Evolutionary conservation across 805 yeast genomes (phyloP).

Genomic region (Lachancea waltii): DNA sequence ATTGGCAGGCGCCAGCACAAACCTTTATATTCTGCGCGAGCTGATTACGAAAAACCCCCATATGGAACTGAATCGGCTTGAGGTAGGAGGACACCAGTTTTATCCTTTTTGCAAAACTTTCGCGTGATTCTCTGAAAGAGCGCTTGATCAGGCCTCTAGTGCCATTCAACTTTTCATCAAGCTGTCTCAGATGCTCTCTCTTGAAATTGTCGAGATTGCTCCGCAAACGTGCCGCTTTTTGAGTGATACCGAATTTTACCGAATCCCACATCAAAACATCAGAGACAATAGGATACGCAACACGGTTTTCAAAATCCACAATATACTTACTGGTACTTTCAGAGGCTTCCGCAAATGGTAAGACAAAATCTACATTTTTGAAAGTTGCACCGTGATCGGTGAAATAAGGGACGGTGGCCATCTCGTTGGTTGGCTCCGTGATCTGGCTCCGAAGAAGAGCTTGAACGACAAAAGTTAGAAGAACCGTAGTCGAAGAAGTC

Average conservation of each 20-base stretch:
- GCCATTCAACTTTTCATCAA: neutral
- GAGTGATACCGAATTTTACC: neutral
- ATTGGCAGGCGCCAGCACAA: no score
- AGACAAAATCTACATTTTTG: conserved; percentile 4
- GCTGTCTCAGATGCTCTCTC: neutral
- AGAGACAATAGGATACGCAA: conserved; percentile 7
- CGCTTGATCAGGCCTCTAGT: no score
- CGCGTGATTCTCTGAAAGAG: no score
- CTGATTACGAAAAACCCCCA: no score
- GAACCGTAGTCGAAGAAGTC: conserved; percentile 9
- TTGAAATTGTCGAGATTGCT: neutral
- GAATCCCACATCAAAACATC: conserved; percentile 7
- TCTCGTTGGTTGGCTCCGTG: neutral
- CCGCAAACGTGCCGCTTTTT: neutral
- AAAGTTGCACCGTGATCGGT: conserved; percentile 8
- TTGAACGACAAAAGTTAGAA: conserved; percentile 4
- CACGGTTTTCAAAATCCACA: conserved; percentile 10
- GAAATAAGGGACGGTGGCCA: conserved; percentile 7
- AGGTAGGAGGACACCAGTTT: no score
- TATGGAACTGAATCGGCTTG: no score
- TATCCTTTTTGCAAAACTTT: no score
- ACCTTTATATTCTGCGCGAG: no score
- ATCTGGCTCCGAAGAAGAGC: neutral
- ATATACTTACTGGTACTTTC: conserved; percentile 4
- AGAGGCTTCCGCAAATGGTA: conserved; percentile 5